These are phyloP conservation scores for Microdochium bolleyi DNA, from an alignment of 2,329 filamentous ascomycete species.

Conservation along the genomic window DNA sequence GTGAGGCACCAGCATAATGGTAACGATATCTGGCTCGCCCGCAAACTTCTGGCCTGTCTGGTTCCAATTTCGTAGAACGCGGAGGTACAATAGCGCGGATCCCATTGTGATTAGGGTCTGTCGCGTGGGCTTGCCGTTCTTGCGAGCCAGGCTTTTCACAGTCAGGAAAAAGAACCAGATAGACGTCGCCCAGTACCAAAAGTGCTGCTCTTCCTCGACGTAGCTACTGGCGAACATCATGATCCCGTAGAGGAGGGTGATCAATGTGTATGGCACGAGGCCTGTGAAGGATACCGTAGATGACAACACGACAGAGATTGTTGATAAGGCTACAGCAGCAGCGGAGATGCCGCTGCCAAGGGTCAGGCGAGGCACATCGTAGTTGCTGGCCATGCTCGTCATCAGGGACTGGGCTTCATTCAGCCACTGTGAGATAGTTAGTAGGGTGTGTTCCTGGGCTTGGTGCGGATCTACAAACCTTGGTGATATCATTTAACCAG, in stretches of 20 bases:
- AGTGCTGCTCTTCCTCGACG: slow-evolving; percentile 96
- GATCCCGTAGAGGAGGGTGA: slow-evolving; percentile 58
- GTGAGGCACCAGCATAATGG: slow-evolving; percentile 56
- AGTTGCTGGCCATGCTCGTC: slow-evolving; percentile 88
- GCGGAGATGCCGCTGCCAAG: slow-evolving; percentile 28
- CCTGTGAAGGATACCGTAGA: slow-evolving; percentile 13
- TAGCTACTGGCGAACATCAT: slow-evolving; percentile 99
- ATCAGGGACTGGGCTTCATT: slow-evolving; percentile 68
- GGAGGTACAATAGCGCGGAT: slow-evolving; percentile 50
- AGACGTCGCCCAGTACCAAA: slow-evolving; percentile 89
- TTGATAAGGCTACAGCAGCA: slow-evolving; percentile 24
- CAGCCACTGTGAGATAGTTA: slow-evolving; percentile 45
- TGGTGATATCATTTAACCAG: slow-evolving; percentile 35
- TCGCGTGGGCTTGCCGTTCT: slow-evolving; percentile 13
- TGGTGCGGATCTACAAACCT: slow-evolving; percentile 21
- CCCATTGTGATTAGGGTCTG: slow-evolving; percentile 21
- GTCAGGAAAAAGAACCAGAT: slow-evolving; percentile 50
- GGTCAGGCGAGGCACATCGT: slow-evolving; percentile 60
- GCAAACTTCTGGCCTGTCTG: slow-evolving; percentile 96
- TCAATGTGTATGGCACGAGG: slow-evolving; percentile 35
- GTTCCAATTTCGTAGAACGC: slow-evolving; percentile 77
- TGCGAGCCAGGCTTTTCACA: slow-evolving; percentile 6
- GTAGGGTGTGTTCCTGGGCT: neutral
- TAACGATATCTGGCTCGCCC: slow-evolving; percentile 81
- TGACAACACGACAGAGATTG: slow-evolving; percentile 31